A percentile compares a stretch with the other conserved stretches of the same genome.
These are phyloP conservation scores for Malbranchea zuffiana DNA, from an alignment of 2,329 filamentous ascomycete genomes.

Conservation along the genomic window DNA sequence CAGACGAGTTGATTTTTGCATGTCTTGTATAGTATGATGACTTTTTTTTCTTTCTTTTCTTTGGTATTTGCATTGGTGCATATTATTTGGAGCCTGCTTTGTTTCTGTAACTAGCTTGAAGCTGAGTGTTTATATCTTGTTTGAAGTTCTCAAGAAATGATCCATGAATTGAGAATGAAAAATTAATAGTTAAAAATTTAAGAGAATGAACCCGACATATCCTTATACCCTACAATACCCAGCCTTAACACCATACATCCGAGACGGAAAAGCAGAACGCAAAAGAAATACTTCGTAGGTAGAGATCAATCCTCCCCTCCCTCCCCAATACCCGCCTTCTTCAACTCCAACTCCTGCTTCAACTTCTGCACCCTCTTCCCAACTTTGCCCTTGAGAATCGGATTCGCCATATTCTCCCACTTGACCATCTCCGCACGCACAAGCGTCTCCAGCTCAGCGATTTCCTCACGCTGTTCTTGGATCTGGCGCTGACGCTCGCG, in stretches of 20 bases:
- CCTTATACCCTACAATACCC: too few relatives aligned
- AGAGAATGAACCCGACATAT: too few relatives aligned
- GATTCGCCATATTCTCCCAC: constrained; percentile 32
- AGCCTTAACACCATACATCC: too few relatives aligned
- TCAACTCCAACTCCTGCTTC: constrained; percentile 35
- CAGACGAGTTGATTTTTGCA: too few relatives aligned
- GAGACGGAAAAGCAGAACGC: too few relatives aligned
- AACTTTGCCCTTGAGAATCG: constrained; percentile 35
- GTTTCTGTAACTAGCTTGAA: background rate
- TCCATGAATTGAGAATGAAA: background rate
- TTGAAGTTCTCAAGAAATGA: background rate
- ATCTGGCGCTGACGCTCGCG: constrained; percentile 32
- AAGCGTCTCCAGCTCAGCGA: constrained; percentile 33
- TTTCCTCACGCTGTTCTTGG: constrained; percentile 36
- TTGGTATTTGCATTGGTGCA: background rate
- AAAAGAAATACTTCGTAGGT: too few relatives aligned
- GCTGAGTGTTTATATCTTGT: background rate
- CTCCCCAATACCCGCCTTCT: constrained; percentile 34
- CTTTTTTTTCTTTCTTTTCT: background rate
- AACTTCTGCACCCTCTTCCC: constrained; percentile 34
- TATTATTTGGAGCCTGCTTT: background rate
- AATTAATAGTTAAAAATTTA: too few relatives aligned
- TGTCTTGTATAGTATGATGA: background rate
- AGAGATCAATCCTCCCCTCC: constrained; percentile 16
- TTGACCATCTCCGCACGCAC: constrained; percentile 30